phyloP scores from a whole-genome alignment of 2,329 filamentous ascomycete species.

The Pseudogymnoascus sp. region DNA sequence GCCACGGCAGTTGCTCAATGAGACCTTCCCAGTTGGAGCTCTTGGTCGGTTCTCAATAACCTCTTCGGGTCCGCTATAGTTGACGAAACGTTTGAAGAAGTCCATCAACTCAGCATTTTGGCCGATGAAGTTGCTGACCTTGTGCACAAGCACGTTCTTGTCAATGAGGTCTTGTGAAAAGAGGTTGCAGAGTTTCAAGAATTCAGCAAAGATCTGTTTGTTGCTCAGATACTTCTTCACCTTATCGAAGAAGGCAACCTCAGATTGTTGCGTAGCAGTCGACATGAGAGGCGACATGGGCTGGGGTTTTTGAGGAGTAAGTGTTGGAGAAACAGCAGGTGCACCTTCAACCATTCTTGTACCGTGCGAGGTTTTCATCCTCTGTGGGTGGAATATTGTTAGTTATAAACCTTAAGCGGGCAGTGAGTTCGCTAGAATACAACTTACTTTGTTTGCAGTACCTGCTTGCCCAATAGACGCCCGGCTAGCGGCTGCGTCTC shows the following conservation, averaged over 20 bases:
- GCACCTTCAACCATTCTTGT: constrained; percentile 35
- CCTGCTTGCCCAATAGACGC: constrained; percentile 24
- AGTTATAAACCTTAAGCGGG: background rate
- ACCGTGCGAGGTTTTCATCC: constrained; percentile 66
- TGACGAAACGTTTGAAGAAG: constrained; percentile 80
- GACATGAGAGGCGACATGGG: constrained; percentile 71
- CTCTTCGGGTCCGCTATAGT: constrained; percentile 67
- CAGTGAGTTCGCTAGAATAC: background rate
- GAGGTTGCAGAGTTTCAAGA: constrained; percentile 92
- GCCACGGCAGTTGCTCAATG: constrained; percentile 89
- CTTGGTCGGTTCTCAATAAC: constrained; percentile 70
- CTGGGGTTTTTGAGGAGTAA: constrained; percentile 67
- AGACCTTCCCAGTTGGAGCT: constrained; percentile 72
- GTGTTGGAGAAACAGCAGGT: constrained; percentile 60
- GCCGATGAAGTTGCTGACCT: constrained; percentile 78
- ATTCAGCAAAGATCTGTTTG: constrained; percentile 87
- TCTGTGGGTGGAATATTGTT: constrained; percentile 36
- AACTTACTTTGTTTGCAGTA: constrained; percentile 42
- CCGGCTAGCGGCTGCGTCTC: constrained; percentile 23
- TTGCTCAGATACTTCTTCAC: constrained; percentile 96
- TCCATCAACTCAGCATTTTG: constrained; percentile 80
- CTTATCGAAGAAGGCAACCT: constrained; percentile 88
- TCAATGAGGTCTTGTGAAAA: constrained; percentile 92
- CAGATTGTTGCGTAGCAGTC: constrained; percentile 68
- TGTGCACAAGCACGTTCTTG: constrained; percentile 69